Conservation (phyloP, 306 rosid species). For the Glycine latifolia region DNA sequence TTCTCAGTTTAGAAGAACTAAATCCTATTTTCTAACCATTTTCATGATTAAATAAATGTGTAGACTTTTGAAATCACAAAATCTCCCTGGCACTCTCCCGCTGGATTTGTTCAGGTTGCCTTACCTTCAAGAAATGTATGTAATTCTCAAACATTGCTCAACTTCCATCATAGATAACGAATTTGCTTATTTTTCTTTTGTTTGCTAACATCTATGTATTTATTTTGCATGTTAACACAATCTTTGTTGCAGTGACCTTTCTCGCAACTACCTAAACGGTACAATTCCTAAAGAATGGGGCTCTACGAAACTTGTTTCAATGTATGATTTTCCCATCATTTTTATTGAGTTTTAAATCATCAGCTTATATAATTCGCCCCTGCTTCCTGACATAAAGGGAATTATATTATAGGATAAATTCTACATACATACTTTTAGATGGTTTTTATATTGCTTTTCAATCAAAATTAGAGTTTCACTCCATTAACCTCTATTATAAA, state of each 20-base stretch:
- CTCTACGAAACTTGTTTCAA: constrained; percentile 46
- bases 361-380: neutral
- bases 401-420: neutral
- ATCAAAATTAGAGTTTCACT: neutral
- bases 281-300: constrained; percentile 75
- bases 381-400: neutral
- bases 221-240: neutral
- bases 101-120: constrained; percentile 52
- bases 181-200: neutral
- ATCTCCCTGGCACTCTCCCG: constrained; percentile 65
- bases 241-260: constrained; percentile 55
- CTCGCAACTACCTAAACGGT: constrained; percentile 68
- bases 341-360: neutral
- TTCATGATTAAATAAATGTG: neutral
- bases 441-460: neutral
- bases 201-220: neutral
- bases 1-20: too few relatives aligned
- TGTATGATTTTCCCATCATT: constrained; percentile 50
- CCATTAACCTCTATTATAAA: neutral
- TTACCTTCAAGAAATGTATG: constrained; percentile 63
- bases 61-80: constrained; percentile 56
- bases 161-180: neutral
- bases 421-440: neutral
- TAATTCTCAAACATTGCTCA: neutral
- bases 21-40: neutral